Evolutionary conservation across 331 rosid species (phyloP).

Genomic region (Rhamnella rubrinervis): DNA sequence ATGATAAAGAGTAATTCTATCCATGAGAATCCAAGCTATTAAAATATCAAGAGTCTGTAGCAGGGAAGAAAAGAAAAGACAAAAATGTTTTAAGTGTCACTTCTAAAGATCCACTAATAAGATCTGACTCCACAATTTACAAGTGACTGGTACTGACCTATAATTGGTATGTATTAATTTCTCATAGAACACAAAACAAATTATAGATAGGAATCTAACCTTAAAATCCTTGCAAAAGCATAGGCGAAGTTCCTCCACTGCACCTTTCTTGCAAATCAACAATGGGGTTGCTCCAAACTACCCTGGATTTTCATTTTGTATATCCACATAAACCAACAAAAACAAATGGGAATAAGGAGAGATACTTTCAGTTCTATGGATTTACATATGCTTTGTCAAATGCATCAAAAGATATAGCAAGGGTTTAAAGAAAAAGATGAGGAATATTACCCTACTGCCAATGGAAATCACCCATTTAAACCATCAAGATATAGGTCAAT

Average conservation of each 20-base stretch:
- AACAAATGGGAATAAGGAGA: no score
- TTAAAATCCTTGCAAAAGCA: no score
- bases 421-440: constrained; percentile 30
- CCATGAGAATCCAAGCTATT: background rate
- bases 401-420: background rate
- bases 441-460: constrained; percentile 91
- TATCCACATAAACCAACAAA: no score
- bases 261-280: no score
- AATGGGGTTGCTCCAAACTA: no score
- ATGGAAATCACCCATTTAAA: constrained; percentile 25
- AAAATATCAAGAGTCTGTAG: no score
- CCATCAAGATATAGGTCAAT: constrained; percentile 21
- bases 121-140: background rate
- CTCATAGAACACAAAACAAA: constrained; percentile 8
- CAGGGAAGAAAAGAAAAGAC: background rate
- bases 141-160: background rate
- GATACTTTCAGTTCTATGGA: no score
- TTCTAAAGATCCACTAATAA: background rate
- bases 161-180: background rate
- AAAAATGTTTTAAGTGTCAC: background rate
- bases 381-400: background rate
- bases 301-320: no score
- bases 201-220: no score
- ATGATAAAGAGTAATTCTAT: background rate
- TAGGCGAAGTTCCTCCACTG: no score